Conservation (phyloP, 768 basidiomycete genomes). For the Butyriboletus loyo region DNA sequence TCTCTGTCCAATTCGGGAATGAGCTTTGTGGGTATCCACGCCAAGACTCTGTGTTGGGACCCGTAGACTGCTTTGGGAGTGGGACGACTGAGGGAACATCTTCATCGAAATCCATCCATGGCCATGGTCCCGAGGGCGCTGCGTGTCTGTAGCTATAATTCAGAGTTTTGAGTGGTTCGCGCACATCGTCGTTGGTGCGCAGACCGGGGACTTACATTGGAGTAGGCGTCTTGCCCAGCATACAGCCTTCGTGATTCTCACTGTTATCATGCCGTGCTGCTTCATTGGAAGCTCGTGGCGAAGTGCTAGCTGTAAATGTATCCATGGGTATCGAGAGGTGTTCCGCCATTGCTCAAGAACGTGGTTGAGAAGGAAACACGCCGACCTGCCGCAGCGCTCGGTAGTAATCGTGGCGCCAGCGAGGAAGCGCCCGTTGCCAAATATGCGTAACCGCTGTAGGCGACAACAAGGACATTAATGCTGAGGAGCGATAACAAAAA, state of each 20-base stretch:
- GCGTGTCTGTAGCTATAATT: slow-evolving; percentile 34
- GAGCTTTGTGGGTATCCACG: slow-evolving; percentile 27
- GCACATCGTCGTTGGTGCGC: neutral
- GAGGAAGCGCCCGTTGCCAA: slow-evolving; percentile 9
- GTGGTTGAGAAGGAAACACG: slow-evolving; percentile 1
- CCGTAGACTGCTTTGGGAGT: neutral
- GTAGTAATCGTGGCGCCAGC: neutral
- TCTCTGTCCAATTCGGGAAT: slow-evolving; percentile 33
- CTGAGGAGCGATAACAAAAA: neutral
- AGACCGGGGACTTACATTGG: slow-evolving; percentile 17
- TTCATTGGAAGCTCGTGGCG: neutral
- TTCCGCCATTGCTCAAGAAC: slow-evolving; percentile 8
- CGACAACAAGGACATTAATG: neutral
- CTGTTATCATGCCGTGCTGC: neutral
- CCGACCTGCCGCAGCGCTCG: neutral
- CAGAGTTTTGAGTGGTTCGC: neutral
- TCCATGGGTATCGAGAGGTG: slow-evolving; percentile 23
- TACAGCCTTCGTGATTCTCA: neutral
- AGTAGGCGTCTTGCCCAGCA: slow-evolving; percentile 16
- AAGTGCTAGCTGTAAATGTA: neutral
- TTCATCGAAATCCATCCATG: slow-evolving; percentile 39
- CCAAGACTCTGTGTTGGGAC: slow-evolving; percentile 12
- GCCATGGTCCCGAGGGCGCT: slow-evolving; percentile 41
- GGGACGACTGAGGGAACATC: slow-evolving; percentile 11
- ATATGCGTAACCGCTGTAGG: too few species aligned